Conservation (phyloP, 140 eudicot species). For the Cichorium intybus region DNA sequence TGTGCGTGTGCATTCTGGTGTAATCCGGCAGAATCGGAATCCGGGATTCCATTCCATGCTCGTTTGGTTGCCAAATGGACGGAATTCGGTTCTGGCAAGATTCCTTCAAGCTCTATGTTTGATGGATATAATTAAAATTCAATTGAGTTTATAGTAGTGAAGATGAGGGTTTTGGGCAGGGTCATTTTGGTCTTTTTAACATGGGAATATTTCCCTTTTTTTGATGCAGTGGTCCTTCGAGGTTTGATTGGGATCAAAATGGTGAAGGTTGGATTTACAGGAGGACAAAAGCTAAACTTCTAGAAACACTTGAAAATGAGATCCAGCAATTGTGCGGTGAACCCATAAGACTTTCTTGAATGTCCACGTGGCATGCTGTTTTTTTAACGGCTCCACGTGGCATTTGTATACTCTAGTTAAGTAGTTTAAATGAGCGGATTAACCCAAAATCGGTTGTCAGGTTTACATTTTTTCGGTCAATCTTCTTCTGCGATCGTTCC, state of each 20-base stretch:
- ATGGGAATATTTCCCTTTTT: background rate
- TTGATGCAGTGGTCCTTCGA: conserved; percentile 89
- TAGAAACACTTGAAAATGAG: conserved; percentile 58
- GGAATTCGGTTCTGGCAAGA: no score
- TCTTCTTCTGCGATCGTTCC: background rate
- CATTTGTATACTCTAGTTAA: no score
- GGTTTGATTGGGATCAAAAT: conserved; percentile 87
- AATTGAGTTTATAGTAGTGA: no score
- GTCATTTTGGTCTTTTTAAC: background rate
- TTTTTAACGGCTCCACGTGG: no score
- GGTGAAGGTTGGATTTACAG: conserved; percentile 79
- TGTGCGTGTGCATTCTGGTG: no score
- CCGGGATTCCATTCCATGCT: no score
- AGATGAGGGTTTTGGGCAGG: background rate
- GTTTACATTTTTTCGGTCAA: background rate
- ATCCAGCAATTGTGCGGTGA: conserved; percentile 69
- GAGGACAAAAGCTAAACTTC: conserved; percentile 62
- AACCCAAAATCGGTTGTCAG: background rate
- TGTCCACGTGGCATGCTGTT: conserved; percentile 5
- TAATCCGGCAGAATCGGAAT: no score
- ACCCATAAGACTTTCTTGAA: conserved; percentile 56
- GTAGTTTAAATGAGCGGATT: no score
- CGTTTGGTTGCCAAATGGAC: no score
- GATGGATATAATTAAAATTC: no score
- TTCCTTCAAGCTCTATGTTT: no score